Conservation (phyloP, 2,329 filamentous ascomycete genomes). For the Aaosphaeria arxii region DNA sequence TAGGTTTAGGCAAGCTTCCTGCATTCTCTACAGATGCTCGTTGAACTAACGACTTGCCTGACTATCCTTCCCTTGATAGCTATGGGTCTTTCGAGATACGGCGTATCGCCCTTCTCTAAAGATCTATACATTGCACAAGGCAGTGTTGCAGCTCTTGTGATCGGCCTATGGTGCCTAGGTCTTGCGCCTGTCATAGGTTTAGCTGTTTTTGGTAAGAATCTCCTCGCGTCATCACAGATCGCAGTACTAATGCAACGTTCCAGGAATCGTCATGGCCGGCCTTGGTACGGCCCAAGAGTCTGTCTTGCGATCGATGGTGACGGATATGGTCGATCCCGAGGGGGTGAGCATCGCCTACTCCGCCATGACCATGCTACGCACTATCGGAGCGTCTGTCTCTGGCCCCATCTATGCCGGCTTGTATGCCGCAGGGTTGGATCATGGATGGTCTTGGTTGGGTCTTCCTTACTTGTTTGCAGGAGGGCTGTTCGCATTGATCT, state of each 20-base stretch:
- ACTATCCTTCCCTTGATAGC: background rate
- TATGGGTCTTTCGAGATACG: background rate
- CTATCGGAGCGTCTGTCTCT: slow-evolving; percentile 14
- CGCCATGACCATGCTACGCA: slow-evolving; percentile 16
- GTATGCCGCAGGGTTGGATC: slow-evolving; percentile 7
- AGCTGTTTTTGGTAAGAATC: background rate
- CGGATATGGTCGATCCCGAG: slow-evolving; percentile 10
- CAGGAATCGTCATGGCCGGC: slow-evolving; percentile 11
- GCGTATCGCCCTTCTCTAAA: background rate
- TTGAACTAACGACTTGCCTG: background rate
- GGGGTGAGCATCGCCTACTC: slow-evolving; percentile 15
- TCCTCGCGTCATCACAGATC: too few relatives aligned
- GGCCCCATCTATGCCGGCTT: slow-evolving; percentile 16
- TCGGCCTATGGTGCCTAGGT: background rate
- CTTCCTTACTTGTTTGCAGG: slow-evolving; percentile 1
- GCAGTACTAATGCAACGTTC: too few relatives aligned
- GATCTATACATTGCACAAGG: background rate
- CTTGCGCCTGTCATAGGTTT: background rate
- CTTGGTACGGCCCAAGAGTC: slow-evolving; percentile 17
- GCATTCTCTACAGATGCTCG: background rate
- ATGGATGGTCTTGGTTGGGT: background rate
- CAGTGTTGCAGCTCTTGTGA: background rate
- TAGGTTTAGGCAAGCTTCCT: slow-evolving; percentile 1
- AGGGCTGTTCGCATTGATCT: background rate
- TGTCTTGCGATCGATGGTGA: slow-evolving; percentile 14